Base-by-base conservation (phyloP, 1,284 basidiomycete genomes). In the Ceratobasidium sp. region DNA sequence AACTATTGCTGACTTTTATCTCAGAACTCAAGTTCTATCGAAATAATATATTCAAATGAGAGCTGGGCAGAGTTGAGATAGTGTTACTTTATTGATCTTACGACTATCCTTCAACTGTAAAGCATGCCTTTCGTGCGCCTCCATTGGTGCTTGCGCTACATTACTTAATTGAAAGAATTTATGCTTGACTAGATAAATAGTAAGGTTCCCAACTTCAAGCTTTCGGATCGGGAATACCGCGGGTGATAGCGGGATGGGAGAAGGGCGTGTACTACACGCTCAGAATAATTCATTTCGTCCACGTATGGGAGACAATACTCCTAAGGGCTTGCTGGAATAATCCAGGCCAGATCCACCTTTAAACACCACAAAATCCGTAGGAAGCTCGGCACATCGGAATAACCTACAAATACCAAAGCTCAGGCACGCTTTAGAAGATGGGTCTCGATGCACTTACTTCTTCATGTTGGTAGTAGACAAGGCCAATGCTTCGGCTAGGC, bases 391-490 rank as follows among this genome's bases (percentile, higher is more conserved):
- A 23, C 48, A 44, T 20, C 56, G 33, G n/a, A 78, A 50, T 20
- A 78, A 28, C 46, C 71, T 74, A 64, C 26, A 20, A 44, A 33
- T 46, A 20, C 28, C 48, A 5, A 6, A 4, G 40, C 23, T 13
- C 33, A 20, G 5, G 20, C 4, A 15, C 12, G 2, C 9, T 12
- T 17, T 20, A n/a, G 7, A 46, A 17, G 40, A 46, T 15, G 12
- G 5, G 33, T 3, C 57, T 1, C 9, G 10, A 26, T 26, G n/a
- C n/a, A 28, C 71, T 38, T 64, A 65, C 65, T 87, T 87, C 80
- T 93, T 91, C 3, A 94, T 83, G 80, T 91, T 93, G 42, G 86
- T 85, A 10, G 90, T 89, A 17, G 90, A 90, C 46, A 93, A 84
- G 4, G 88, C 88, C 57, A 94, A 83, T 0, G 91, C 90, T 12